These are phyloP conservation scores for Venturia oleaginea DNA, from an alignment of 2,329 filamentous ascomycete genomes.

Conservation along the genomic window DNA sequence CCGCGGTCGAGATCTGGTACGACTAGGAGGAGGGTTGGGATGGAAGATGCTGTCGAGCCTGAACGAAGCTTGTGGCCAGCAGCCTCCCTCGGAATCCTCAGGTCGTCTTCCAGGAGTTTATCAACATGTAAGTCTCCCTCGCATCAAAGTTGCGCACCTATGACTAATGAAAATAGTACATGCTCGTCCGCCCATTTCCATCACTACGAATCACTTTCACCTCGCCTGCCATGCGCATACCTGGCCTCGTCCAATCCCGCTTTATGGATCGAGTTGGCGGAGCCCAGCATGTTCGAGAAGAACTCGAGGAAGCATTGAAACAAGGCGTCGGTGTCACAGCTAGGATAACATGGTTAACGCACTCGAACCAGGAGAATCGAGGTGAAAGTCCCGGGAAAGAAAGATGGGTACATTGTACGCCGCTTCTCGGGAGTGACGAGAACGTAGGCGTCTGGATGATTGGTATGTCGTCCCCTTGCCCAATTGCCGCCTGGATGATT, in stretches of 20 bases:
- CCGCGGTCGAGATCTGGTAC: not conserved
- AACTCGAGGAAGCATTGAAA: conserved; percentile 30
- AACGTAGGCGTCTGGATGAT: conserved; percentile 40
- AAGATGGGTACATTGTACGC: conserved; percentile 38
- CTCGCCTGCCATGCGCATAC: conserved; percentile 56
- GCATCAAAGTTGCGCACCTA: not conserved
- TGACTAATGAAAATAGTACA: conserved; percentile 30
- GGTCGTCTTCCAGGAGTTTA: conserved; percentile 27
- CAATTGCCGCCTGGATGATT: too few relatives aligned
- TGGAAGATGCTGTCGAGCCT: conserved; percentile 23
- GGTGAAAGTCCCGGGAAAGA: conserved; percentile 19
- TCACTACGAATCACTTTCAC: conserved; percentile 60
- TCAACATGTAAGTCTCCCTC: conserved; percentile 20
- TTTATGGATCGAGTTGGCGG: conserved; percentile 37
- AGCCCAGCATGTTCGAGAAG: conserved; percentile 27
- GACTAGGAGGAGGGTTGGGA: conserved; percentile 19
- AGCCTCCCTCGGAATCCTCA: conserved; percentile 22
- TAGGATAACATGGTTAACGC: conserved; percentile 32
- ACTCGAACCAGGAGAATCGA: not conserved
- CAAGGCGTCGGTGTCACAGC: conserved; percentile 34
- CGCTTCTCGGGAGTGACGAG: conserved; percentile 33
- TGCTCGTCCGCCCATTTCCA: conserved; percentile 58
- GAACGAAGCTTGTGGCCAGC: conserved; percentile 22
- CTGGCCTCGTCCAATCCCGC: conserved; percentile 49
- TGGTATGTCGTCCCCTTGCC: conserved; percentile 17